These are phyloP conservation scores for Besnoitia besnoiti DNA, from an alignment of 169 alveolate species.

Conservation along the genomic window DNA sequence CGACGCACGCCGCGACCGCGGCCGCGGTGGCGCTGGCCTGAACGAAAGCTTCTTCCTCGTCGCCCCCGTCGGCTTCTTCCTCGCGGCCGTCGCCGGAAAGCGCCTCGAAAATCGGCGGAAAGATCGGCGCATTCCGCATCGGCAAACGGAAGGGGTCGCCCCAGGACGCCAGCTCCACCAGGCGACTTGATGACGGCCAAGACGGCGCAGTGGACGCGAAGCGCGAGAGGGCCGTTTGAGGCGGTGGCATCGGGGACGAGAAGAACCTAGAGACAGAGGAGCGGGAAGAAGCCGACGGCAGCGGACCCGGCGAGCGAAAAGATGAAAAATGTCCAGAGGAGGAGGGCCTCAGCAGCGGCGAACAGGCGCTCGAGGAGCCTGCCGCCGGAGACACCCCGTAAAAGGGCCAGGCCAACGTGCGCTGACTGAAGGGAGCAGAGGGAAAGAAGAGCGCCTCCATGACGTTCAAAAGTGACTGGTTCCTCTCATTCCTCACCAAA, in stretches of 20 bases:
- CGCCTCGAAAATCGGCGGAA: slow-evolving; percentile 42
- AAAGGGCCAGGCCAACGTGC: too few relatives aligned
- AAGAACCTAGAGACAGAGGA: not conserved
- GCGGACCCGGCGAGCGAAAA: not conserved
- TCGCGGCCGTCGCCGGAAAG: not conserved
- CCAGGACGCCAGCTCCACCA: slow-evolving; percentile 6
- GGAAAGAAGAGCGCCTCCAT: too few relatives aligned
- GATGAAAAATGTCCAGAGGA: not conserved
- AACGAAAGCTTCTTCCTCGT: slow-evolving; percentile 46
- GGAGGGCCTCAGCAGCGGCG: not conserved
- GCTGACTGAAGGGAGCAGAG: too few relatives aligned
- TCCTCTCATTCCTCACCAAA: too few relatives aligned
- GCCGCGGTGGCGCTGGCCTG: slow-evolving; percentile 49
- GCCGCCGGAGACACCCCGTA: too few relatives aligned
- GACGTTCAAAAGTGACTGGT: too few relatives aligned
- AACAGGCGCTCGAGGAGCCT: too few relatives aligned
- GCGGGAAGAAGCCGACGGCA: not conserved
- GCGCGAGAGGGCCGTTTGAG: not conserved
- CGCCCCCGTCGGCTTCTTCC: slow-evolving; percentile 37
- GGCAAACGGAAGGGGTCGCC: slow-evolving; percentile 31
- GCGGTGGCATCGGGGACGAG: not conserved
- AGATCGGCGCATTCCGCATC: slow-evolving; percentile 46
- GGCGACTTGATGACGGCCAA: not conserved
- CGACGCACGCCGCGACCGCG: slow-evolving; percentile 61
- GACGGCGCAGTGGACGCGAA: not conserved